These are phyloP conservation scores for Xylariaceae sp. DNA, from an alignment of 2,329 filamentous ascomycete species.

Conservation along the genomic window DNA sequence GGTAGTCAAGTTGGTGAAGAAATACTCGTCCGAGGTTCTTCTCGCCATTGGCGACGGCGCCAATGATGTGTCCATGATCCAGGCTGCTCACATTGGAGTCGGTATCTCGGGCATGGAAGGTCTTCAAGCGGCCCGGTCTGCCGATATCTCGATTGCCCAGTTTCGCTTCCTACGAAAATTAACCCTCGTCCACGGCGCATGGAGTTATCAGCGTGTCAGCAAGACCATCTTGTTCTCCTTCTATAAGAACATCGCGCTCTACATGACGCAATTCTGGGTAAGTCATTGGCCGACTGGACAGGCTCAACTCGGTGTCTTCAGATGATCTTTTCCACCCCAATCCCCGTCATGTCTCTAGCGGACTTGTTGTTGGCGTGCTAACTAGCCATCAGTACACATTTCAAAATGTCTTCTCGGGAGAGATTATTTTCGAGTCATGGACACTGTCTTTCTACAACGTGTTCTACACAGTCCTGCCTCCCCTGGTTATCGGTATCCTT, in stretches of 20 bases:
- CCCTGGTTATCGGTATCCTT: constrained; percentile 89
- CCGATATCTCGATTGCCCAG: constrained; percentile 91
- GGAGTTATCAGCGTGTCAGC: constrained; percentile 95
- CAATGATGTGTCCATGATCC: constrained; percentile 99
- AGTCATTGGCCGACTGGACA: constrained; percentile 26
- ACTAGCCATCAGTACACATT: constrained; percentile 67
- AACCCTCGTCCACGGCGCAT: constrained; percentile 87
- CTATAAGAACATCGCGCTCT: constrained; percentile 98
- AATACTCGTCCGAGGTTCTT: constrained; percentile 80
- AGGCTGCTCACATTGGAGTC: constrained; percentile 94
- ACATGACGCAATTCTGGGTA: constrained; percentile 99
- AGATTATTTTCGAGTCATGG: constrained; percentile 99
- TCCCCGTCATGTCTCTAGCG: not conserved
- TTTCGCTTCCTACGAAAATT: constrained; percentile 94
- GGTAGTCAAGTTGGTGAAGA: constrained; percentile 96
- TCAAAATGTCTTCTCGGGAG: constrained; percentile 95
- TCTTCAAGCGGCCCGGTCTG: constrained; percentile 89
- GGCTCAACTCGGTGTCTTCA: not conserved
- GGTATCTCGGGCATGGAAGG: constrained; percentile 97
- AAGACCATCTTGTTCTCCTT: constrained; percentile 98
- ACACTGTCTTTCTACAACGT: constrained; percentile 99
- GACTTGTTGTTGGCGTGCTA: constrained; percentile 15
- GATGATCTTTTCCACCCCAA: not conserved
- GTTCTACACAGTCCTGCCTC: constrained; percentile 90
- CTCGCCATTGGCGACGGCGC: constrained; percentile 95